A percentile compares a stretch with the other conserved stretches of the same genome.
Conservation (phyloP, 768 basidiomycete genomes). For the Pleurotus giganteus region DNA sequence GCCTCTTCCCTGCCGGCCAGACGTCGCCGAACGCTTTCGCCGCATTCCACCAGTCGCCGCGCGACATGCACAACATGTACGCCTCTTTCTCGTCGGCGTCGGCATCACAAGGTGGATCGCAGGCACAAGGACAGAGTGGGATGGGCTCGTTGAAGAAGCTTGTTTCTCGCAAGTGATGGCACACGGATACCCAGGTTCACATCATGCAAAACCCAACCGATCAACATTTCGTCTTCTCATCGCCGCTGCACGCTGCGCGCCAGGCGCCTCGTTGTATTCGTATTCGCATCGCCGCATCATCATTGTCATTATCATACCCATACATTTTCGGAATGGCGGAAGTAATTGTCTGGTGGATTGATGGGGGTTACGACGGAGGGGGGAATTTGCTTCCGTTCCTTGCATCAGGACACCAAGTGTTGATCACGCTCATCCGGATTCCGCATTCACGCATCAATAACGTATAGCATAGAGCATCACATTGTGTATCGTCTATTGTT, state of each 20-base stretch:
- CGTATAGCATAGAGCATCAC: constrained; percentile 9
- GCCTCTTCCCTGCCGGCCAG: constrained; percentile 57
- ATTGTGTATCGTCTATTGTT: constrained; percentile 11
- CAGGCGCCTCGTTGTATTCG: constrained; percentile 10
- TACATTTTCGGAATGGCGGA: constrained; percentile 5
- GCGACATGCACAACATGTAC: constrained; percentile 59
- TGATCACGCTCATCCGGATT: constrained; percentile 8
- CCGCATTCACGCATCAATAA: constrained; percentile 8
- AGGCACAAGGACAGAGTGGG: constrained; percentile 22
- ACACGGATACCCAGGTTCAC: constrained; percentile 8
- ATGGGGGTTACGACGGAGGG: background rate
- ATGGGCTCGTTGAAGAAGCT: constrained; percentile 30
- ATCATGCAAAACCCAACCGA: background rate
- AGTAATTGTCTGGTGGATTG: constrained; percentile 1
- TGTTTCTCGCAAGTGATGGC: constrained; percentile 27
- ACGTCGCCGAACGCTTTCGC: constrained; percentile 59
- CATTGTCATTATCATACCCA: constrained; percentile 4
- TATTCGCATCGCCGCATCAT: constrained; percentile 6
- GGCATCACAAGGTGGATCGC: constrained; percentile 16
- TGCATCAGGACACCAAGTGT: constrained; percentile 3
- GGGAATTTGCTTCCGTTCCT: constrained; percentile 7
- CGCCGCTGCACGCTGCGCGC: constrained; percentile 7
- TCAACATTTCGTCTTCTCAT: background rate
- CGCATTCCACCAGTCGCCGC: constrained; percentile 57
- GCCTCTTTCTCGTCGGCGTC: constrained; percentile 39